Evolutionary conservation across 768 basidiomycete genomes (phyloP).

Genomic region (Rhizopogon vulgaris): DNA sequence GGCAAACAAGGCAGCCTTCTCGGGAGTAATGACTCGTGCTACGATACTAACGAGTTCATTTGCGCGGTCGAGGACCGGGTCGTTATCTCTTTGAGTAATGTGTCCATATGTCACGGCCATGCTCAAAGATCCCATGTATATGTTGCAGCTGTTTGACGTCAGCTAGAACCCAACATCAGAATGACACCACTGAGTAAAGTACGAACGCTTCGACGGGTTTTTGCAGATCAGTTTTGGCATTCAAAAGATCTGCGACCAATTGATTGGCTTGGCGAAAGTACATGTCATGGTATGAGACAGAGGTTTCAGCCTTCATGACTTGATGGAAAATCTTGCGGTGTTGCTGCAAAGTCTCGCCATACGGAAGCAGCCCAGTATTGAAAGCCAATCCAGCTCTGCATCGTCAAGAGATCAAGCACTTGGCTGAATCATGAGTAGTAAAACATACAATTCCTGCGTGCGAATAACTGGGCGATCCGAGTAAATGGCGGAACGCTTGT

Average conservation of each 20-base stretch:
- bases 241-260: slow-evolving; percentile 8
- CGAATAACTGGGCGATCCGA: not conserved
- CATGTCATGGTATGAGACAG: slow-evolving; percentile 9
- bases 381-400: slow-evolving; percentile 20
- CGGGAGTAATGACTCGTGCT: not conserved
- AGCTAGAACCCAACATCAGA: not conserved
- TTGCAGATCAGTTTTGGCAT: slow-evolving; percentile 7
- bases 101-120: slow-evolving; percentile 20
- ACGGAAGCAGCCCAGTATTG: slow-evolving; percentile 18
- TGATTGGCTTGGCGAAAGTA: slow-evolving; percentile 1
- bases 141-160: not conserved
- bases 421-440: not conserved
- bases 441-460: not conserved
- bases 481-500: not conserved
- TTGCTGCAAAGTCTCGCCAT: slow-evolving; percentile 12
- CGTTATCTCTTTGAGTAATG: slow-evolving; percentile 11
- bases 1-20: not conserved
- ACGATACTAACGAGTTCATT: slow-evolving; percentile 15
- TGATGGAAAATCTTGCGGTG: slow-evolving; percentile 15
- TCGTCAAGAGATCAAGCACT: not conserved
- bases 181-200: not conserved
- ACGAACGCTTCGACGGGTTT: slow-evolving; percentile 13
- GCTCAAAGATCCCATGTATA: slow-evolving; percentile 22
- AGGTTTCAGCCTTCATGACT: slow-evolving; percentile 6
- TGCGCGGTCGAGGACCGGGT: slow-evolving; percentile 13